Evolutionary conservation across 441 rosid species (phyloP), one percentile per base, ranked within the genome.

Genomic region (Biscutella laevigata): DNA sequence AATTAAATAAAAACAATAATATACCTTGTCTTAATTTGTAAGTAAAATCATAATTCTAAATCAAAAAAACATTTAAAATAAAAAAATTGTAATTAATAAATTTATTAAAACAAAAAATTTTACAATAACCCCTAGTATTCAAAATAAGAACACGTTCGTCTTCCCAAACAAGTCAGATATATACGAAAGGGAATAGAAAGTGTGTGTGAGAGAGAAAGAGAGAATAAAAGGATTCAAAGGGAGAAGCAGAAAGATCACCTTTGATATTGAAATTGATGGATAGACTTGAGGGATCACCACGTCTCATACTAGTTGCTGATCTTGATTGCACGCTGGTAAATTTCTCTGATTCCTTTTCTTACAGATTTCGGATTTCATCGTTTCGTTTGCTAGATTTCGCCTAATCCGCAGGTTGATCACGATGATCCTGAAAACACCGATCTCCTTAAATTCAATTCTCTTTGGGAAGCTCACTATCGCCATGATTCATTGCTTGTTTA

Each of bases 401-500:
- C 4, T 39, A 19, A 21, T 52, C 20, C 43, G 43, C 66, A 77
- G 88, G 83, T 79, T 2, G 89, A 79, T 64, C 89, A 82, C 61
- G 73, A 74, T 49, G 89, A 82, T 53, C 74, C 67, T 30, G 71
- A 69, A 38, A 77, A 84, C 74, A 36, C 54, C 21, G 65, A 86
- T 29, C 77, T 90, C 24, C 84, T 84, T 50, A 76, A 80, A 51
- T 90, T 90, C 67, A 82, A 84, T 55, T 83, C 97, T 0, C 54
- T 90, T 1, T 86, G 97, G 95, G 94, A 90, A 71, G 74, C 94
- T 63, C 62, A 70, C 11, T 84, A 74, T 53, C 94, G 86, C 24
- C 83, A 69, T 26, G 76, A 86, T 67, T 89, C 95, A 12, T 62
- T 84, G 76, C 78, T 90, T 20, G 83, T 90, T 56, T 90, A 66